Conservation (phyloP, 345 rosid species). For the Arabidopsis arenosa region DNA sequence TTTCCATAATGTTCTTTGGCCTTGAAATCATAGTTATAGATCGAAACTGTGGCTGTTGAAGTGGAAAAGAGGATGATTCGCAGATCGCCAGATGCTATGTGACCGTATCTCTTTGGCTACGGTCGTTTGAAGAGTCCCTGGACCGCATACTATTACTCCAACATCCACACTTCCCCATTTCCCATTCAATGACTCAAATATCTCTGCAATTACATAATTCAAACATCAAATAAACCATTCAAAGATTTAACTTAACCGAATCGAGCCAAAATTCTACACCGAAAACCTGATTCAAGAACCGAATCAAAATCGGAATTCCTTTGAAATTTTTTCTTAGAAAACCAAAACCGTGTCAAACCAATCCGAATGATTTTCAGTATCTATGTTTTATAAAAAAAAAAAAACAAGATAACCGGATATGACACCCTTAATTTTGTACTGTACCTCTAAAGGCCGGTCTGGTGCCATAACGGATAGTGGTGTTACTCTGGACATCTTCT, state of each 20-base stretch:
- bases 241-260: background rate
- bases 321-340: background rate
- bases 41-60: slow-evolving; percentile 87
- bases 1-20: background rate
- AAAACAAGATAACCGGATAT: background rate
- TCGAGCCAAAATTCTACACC: background rate
- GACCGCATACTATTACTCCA: slow-evolving; percentile 92
- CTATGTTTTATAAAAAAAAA: background rate
- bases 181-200: slow-evolving; percentile 55
- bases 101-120: slow-evolving; percentile 85
- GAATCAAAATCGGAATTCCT: background rate
- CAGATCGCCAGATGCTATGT: slow-evolving; percentile 52
- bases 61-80: slow-evolving; percentile 63
- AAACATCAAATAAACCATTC: background rate
- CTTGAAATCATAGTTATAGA: slow-evolving; percentile 45
- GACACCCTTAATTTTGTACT: background rate
- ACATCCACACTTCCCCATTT: slow-evolving; percentile 75
- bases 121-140: slow-evolving; percentile 67
- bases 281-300: background rate
- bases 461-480: slow-evolving; percentile 61
- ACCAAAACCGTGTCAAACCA: background rate
- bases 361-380: no score
- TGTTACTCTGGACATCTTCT: slow-evolving; percentile 37
- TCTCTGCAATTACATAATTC: slow-evolving; percentile 53
- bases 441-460: slow-evolving; percentile 87